These are phyloP conservation scores for Claviceps arundinis DNA, from an alignment of 2,329 filamentous ascomycete genomes.

Conservation along the genomic window DNA sequence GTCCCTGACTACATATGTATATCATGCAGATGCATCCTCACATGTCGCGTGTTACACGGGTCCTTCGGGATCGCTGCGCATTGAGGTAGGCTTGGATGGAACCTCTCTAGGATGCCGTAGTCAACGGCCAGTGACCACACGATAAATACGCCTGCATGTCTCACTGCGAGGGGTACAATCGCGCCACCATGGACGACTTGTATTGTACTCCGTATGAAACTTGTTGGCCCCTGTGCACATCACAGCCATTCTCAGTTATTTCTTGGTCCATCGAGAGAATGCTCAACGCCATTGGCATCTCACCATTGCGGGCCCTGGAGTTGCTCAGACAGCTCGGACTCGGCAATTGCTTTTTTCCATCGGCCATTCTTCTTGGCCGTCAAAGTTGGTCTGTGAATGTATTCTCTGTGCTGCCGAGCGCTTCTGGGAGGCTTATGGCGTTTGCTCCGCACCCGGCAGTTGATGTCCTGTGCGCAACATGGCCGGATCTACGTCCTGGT, in stretches of 20 bases:
- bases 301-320: not conserved
- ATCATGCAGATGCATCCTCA: not conserved
- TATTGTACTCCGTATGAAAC: too few relatives aligned
- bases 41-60: not conserved
- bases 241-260: too few relatives aligned
- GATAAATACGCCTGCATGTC: not conserved
- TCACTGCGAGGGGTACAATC: not conserved
- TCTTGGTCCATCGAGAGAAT: too few relatives aligned
- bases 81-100: too few relatives aligned
- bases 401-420: not conserved
- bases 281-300: not conserved
- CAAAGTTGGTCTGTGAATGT: not conserved
- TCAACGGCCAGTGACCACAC: not conserved
- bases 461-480: not conserved
- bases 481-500: conserved; percentile 7
- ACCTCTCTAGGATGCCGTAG: not conserved
- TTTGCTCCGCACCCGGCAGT: not conserved
- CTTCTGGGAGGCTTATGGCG: not conserved
- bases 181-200: too few relatives aligned
- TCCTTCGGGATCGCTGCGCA: not conserved
- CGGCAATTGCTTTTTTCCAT: not conserved
- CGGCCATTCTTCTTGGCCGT: not conserved
- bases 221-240: too few relatives aligned
- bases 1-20: not conserved
- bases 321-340: not conserved